A percentile compares a stretch with the other conserved stretches of the same genome.
phyloP scores from a whole-genome alignment of 768 basidiomycete species.

The Leccinum obscurum region DNA sequence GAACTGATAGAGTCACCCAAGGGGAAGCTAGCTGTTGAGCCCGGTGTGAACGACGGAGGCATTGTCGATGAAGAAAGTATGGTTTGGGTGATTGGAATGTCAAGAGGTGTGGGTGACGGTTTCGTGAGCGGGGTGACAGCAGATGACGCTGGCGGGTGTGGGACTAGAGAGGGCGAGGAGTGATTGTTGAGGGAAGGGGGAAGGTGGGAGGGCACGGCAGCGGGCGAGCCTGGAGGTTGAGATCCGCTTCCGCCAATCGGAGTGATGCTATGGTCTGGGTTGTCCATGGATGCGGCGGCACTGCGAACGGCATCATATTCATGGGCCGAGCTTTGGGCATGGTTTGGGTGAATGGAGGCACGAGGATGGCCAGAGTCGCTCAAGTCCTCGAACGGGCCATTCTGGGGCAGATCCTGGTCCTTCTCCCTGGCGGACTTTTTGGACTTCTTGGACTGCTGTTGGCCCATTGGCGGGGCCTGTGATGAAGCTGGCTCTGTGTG shows the following conservation, averaged over 20 bases:
- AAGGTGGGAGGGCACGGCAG: conserved; percentile 38
- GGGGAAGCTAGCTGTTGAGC: conserved; percentile 44
- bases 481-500: conserved; percentile 63
- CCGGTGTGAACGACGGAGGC: conserved; percentile 48
- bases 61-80: conserved; percentile 75
- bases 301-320: conserved; percentile 36
- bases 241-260: conserved; percentile 43
- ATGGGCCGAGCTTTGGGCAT: conserved; percentile 41
- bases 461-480: conserved; percentile 65
- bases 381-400: conserved; percentile 42
- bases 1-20: conserved; percentile 37
- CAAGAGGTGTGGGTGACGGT: conserved; percentile 58
- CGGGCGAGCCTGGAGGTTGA: conserved; percentile 33
- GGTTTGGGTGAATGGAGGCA: conserved; percentile 40
- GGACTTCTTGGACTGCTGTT: conserved; percentile 80
- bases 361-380: conserved; percentile 42
- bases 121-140: conserved; percentile 28
- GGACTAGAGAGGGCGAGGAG: conserved; percentile 40
- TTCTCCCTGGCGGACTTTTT: conserved; percentile 73
- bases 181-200: conserved; percentile 40
- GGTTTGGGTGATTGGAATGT: conserved; percentile 79
- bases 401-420: conserved; percentile 52
- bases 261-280: conserved; percentile 34
- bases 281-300: conserved; percentile 35
- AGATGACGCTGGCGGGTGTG: conserved; percentile 14